Evolutionary conservation across 768 basidiomycete genomes (phyloP), one percentile per base, ranked within the genome.

Genomic region (Tubosaeta sp.): DNA sequence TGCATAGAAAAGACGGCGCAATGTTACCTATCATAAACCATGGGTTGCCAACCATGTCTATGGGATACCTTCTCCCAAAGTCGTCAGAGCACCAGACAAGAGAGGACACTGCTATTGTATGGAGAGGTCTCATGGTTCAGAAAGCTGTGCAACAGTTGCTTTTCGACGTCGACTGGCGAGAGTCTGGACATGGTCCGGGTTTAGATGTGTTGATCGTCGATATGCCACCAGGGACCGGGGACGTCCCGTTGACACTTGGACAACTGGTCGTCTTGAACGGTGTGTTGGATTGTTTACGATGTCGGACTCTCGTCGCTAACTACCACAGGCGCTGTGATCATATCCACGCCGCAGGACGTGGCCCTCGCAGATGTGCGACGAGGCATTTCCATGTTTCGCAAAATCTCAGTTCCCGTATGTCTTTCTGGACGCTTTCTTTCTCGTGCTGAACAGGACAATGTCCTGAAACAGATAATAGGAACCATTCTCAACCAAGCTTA

Each of bases 51-150:
- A 90, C 88, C 59, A 97, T 97, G 95, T 96, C 94, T 1, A 96
- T 99, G 83, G 95, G 94, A 3, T 99, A 93, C 66, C 80, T 99
- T 12, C 78, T 98, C 13, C 86, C 89, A 1, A 71, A 73, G 49
- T 62, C 75, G 1, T 57, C 72, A 29, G 75, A 77, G 7, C 71
- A 73, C 25, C 72, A 73, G 38, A 72, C 79, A 3, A 77, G 77
- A 48, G 76, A 76, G 31, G 91, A 94, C 63, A 82, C 84, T 0
- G 85, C 94, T 0, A 78, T 97, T 29, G 90, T 95, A 27, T 99
- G 95, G 95, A 79, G 95, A 22, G 95, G 95, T 3, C 78, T 96
- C 19, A 98, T 97, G 95, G 95, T 97, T 1, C 94, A 95, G 71
- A 97, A 97, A 64, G 94, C 94, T 22, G 92, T 94, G 0, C 94